A percentile compares a stretch with the other conserved stretches of the same genome.
phyloP scores from a whole-genome alignment of 208 protist species.

The Trypanosomatidae sp. region DNA sequence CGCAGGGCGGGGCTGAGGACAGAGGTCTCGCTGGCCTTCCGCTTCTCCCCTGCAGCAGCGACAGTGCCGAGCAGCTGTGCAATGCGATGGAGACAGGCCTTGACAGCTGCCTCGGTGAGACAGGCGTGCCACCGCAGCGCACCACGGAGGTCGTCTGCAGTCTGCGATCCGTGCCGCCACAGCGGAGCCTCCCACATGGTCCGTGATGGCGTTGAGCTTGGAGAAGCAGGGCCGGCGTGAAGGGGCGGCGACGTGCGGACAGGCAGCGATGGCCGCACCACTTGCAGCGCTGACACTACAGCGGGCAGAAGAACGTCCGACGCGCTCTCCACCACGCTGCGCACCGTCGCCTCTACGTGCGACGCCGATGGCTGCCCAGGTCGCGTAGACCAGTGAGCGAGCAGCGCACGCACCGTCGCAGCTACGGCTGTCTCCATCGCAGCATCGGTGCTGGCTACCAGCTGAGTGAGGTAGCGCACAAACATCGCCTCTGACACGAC shows the following conservation, averaged over 20 bases:
- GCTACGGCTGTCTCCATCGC: no score
- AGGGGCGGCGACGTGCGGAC: no score
- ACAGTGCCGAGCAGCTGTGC: conserved; percentile 27
- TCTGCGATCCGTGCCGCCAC: background rate
- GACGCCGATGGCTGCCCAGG: no score
- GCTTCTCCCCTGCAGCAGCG: background rate
- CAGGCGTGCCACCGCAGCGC: conserved; percentile 22
- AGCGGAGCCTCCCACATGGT: background rate
- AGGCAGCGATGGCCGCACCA: no score
- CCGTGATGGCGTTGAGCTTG: background rate
- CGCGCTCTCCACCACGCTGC: conserved; percentile 10
- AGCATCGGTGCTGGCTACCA: no score
- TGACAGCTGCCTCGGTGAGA: conserved; percentile 29
- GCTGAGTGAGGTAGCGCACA: no score
- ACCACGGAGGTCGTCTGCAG: conserved; percentile 9
- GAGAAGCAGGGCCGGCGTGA: no score
- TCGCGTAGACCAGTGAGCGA: no score
- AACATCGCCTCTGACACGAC: no score
- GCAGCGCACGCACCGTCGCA: no score
- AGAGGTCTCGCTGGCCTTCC: background rate
- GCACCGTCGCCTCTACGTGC: conserved; percentile 5
- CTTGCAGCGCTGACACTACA: conserved; percentile 4
- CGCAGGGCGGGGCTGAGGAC: conserved; percentile 8
- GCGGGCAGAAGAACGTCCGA: conserved; percentile 10
- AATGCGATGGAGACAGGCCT: conserved; percentile 49